Evolutionary conservation across 2,329 filamentous ascomycete species (phyloP), one percentile per base, ranked within the genome.

Genomic region (Pleomassaria siparia): DNA sequence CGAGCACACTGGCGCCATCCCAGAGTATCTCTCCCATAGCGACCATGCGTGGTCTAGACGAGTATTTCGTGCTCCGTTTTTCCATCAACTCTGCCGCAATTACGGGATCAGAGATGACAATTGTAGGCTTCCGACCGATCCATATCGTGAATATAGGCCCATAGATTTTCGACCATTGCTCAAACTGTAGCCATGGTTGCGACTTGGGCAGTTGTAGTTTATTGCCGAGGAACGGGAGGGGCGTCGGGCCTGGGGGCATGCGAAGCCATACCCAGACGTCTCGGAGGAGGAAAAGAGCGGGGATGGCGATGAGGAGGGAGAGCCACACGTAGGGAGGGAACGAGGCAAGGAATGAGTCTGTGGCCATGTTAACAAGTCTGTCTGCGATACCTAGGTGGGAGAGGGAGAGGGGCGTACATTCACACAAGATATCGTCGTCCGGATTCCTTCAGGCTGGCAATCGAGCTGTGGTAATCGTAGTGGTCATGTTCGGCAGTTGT

Each of bases 121-220:
- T 49, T 0, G 74, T 75, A 2, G 74, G 74, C 10, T 66, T 70
- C n/a, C 74, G 64, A 0, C 75, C 75, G 21, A 76, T 72, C 75
- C 74, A 77, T 49, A 77, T 67, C 2, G 75, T 77, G 58, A 74
- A 76, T 40, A 77, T 76, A 3, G 74, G 73, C 0, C 75, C 76
- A 50, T 78, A 77, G 20, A 33, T 57, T 37, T 70, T 66, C 9
- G 72, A 72, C 74, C 74, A 77, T 45, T 72, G 57, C 51, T 76
- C 62, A 59, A 77, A 67, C 43, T 67, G 61, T 40, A 66, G 55
- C 66, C 66, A 69, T 32, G 65, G 65, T 36, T 60, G 56, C n/a
- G 62, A 58, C 35, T 60, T 62, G n/a, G 63, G 57, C 3, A 67
- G 55, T 30, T 66, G 59, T 20, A 62, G 51, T 22, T 66, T 67